These are phyloP conservation scores for Mucor ambiguus DNA, from an alignment of 371 early-diverging fungal species.

Conservation along the genomic window DNA sequence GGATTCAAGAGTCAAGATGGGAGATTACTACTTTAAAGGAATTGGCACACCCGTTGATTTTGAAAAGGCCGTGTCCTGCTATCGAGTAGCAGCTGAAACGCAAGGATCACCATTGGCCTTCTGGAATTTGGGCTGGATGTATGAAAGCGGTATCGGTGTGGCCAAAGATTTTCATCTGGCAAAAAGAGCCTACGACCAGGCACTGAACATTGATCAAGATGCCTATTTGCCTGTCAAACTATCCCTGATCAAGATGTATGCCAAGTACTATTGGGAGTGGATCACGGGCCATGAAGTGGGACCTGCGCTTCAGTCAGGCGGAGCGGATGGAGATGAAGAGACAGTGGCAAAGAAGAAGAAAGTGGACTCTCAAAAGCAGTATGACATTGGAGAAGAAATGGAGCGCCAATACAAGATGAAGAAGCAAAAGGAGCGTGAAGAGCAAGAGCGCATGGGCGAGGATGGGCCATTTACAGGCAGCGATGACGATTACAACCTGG, in stretches of 20 bases:
- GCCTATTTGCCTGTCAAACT: slow-evolving; percentile 84
- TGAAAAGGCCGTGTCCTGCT: slow-evolving; percentile 84
- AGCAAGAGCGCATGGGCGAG: slow-evolving; percentile 28
- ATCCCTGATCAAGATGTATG: slow-evolving; percentile 71
- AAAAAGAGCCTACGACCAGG: slow-evolving; percentile 87
- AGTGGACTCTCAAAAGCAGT: slow-evolving; percentile 18
- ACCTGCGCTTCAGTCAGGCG: slow-evolving; percentile 13
- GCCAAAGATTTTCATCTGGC: slow-evolving; percentile 89
- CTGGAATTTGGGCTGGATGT: slow-evolving; percentile 98
- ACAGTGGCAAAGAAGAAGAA: slow-evolving; percentile 11
- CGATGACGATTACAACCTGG: slow-evolving; percentile 26
- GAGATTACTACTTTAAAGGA: slow-evolving; percentile 93
- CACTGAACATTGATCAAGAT: slow-evolving; percentile 74
- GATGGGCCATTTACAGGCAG: slow-evolving; percentile 12
- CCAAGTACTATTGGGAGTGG: slow-evolving; percentile 73
- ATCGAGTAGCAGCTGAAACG: slow-evolving; percentile 86
- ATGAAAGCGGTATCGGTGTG: slow-evolving; percentile 93
- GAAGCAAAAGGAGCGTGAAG: slow-evolving; percentile 41
- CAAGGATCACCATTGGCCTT: slow-evolving; percentile 84
- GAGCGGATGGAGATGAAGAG: neutral
- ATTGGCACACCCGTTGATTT: slow-evolving; percentile 72
- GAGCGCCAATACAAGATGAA: slow-evolving; percentile 39
- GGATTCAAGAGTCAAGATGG: slow-evolving; percentile 90
- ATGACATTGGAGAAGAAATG: slow-evolving; percentile 44
- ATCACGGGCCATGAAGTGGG: slow-evolving; percentile 59